phyloP scores from a whole-genome alignment of 2,329 filamentous ascomycete species.

The Sporothrix humicola region DNA sequence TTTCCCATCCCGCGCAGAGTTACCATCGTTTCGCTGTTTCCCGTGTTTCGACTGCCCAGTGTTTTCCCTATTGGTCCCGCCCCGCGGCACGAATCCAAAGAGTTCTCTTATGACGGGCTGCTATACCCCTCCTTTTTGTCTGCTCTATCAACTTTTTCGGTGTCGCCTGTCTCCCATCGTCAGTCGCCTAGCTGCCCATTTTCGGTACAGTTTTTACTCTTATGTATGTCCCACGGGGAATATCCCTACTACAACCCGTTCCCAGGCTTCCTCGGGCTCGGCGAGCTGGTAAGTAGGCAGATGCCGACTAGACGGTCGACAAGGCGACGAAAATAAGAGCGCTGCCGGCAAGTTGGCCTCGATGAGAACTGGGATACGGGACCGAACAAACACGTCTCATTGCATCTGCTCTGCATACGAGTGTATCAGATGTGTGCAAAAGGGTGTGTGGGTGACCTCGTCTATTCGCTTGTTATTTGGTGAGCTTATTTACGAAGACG shows the following conservation, averaged over 20 bases:
- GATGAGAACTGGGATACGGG: not conserved
- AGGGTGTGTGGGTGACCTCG: not conserved
- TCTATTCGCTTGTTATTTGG: not conserved
- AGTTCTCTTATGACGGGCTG: not conserved
- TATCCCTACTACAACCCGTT: not conserved
- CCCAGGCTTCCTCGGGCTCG: not conserved
- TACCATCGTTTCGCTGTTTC: constrained; percentile 12
- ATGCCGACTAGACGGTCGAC: not conserved
- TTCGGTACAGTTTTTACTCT: not conserved
- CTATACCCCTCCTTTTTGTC: constrained; percentile 11
- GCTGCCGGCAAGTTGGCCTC: not conserved
- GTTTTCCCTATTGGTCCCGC: constrained; percentile 27
- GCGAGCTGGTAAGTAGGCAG: not conserved
- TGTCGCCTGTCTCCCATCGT: not conserved
- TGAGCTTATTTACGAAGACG: not conserved
- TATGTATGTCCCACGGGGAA: not conserved
- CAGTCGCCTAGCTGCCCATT: not conserved
- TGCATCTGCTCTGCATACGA: not conserved
- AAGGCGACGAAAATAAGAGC: not conserved
- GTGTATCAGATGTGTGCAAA: not conserved
- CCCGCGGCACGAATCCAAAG: constrained; percentile 5
- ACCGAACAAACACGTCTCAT: constrained; percentile 9
- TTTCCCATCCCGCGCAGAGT: constrained; percentile 9
- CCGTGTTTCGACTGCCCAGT: constrained; percentile 25
- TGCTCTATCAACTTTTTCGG: not conserved